A percentile compares a stretch with the other conserved stretches of the same genome.
phyloP scores from a whole-genome alignment of 352 stramenopile species.

The Pythium pectinolyticum region DNA sequence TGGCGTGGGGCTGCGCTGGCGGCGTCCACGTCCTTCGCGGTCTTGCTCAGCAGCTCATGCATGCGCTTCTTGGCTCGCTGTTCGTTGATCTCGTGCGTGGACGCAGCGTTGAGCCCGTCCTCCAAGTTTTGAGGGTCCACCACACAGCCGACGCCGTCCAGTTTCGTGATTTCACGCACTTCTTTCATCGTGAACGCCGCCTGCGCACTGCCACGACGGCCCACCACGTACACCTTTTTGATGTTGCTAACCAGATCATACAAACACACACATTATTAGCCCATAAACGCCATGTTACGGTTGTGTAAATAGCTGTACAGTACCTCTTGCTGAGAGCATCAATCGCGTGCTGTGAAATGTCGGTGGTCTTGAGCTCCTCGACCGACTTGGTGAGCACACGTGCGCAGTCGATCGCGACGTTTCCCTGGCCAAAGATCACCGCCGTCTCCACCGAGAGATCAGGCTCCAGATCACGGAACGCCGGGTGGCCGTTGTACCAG shows the following conservation, averaged over 20 bases:
- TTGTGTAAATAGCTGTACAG: too few relatives aligned
- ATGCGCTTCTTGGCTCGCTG: conserved; percentile 85
- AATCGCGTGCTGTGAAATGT: conserved; percentile 91
- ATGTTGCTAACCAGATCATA: too few relatives aligned
- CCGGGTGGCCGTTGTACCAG: conserved; percentile 99
- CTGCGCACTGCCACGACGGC: conserved; percentile 94
- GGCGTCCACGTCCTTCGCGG: conserved; percentile 39
- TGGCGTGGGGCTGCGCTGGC: conserved; percentile 35
- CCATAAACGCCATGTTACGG: too few relatives aligned
- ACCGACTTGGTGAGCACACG: conserved; percentile 93
- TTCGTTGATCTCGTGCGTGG: conserved; percentile 85
- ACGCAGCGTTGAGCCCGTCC: conserved; percentile 80
- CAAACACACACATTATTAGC: too few relatives aligned
- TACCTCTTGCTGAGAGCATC: conserved; percentile 73
- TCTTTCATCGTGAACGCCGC: conserved; percentile 98
- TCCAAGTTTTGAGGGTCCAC: conserved; percentile 89
- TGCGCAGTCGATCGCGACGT: conserved; percentile 97
- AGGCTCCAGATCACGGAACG: conserved; percentile 86
- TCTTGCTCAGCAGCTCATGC: conserved; percentile 76
- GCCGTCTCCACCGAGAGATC: conserved; percentile 69
- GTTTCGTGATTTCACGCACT: conserved; percentile 87
- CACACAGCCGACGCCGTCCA: conserved; percentile 77
- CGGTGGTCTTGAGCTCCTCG: conserved; percentile 87
- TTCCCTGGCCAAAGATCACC: conserved; percentile 97
- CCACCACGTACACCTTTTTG: conserved; percentile 90